Conservation (phyloP, 495 filamentous ascomycete species). For the Talaromyces nanjingensis region DNA sequence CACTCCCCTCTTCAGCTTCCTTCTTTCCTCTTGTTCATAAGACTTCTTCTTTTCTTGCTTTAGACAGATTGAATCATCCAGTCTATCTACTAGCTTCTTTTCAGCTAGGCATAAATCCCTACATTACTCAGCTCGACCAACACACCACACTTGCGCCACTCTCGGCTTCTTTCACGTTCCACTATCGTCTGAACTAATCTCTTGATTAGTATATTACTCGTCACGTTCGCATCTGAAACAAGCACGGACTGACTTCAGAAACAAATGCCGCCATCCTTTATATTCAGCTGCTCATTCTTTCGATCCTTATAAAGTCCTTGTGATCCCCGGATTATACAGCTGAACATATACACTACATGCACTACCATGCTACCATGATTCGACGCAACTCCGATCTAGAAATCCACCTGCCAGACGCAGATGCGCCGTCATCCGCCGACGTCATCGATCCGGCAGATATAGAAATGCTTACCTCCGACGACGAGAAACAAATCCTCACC, state of each 20-base stretch:
- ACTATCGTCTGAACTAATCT: slow-evolving; percentile 1
- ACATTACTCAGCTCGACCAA: not conserved
- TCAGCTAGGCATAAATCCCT: not conserved
- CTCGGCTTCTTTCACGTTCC: slow-evolving; percentile 7
- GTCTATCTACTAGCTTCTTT: not conserved
- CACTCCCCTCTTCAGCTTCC: not conserved
- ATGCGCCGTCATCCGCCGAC: slow-evolving; percentile 24
- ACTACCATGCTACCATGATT: slow-evolving; percentile 25
- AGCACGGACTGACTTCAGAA: slow-evolving; percentile 2
- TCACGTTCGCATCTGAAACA: slow-evolving; percentile 8
- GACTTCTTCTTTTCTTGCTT: not conserved
- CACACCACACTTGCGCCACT: not conserved
- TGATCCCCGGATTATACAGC: not conserved
- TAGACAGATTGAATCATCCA: not conserved
- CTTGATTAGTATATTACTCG: not conserved
- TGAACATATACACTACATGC: not conserved
- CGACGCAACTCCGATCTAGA: slow-evolving; percentile 43
- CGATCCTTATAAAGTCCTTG: not conserved
- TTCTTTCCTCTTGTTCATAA: not conserved
- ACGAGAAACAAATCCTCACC: slow-evolving; percentile 38
- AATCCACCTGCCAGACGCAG: slow-evolving; percentile 37
- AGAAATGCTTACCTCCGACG: slow-evolving; percentile 43
- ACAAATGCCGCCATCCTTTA: not conserved
- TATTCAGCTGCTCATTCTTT: not conserved
- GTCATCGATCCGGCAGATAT: slow-evolving; percentile 26